Base-by-base conservation (phyloP, 495 filamentous ascomycete genomes). In the Neurospora sp. region DNA sequence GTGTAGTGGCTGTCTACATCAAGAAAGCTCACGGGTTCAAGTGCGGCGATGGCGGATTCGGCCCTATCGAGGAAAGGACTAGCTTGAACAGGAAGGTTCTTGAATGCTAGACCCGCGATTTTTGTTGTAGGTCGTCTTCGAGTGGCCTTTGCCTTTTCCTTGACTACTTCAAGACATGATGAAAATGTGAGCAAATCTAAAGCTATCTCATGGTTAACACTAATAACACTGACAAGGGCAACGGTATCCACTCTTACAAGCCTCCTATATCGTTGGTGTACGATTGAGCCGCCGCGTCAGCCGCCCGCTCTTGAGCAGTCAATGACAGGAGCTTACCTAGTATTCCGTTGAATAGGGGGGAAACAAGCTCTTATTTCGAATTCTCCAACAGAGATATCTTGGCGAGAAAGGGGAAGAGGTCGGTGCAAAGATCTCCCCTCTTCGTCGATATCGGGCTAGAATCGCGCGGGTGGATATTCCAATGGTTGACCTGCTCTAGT, bases 1-100 rank as follows among this genome's bases (percentile, higher is more conserved):
- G 91, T n/a, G 87, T 91, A 1, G 70, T 93, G 1, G 81, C 89
- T 68, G 84, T 93, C 20, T 84, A 83, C 66, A 90, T 93, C 73
- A 88, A 88, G 75, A 81, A 83, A 18, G 91, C 90, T 0, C 85
- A 81, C 40, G 88, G 85, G 18, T 92, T 93, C 80, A 91, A 91
- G 75, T 85, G 88, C 72, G 90, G 89, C 4, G 91, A 93, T 77
- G 82, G 83, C 16, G 84, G 87, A 18, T 75, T 91, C 38, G 85
- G 84, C 1, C 81, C 83, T 8, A 70, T 90, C 40, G 84, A 87
- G 73, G 90, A 90, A 5, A 27, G 22, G 0, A 37, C 5, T 35
- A 14, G 14, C 53, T 66, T 31, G 14, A 66, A 35, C 14, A 35
- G 27, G 53, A 66, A 35, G 53, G 22, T 35, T 66, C 53, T 18